phyloP scores from a whole-genome alignment of 2,329 filamentous ascomycete genomes.

The Cryphonectria parasitica region DNA sequence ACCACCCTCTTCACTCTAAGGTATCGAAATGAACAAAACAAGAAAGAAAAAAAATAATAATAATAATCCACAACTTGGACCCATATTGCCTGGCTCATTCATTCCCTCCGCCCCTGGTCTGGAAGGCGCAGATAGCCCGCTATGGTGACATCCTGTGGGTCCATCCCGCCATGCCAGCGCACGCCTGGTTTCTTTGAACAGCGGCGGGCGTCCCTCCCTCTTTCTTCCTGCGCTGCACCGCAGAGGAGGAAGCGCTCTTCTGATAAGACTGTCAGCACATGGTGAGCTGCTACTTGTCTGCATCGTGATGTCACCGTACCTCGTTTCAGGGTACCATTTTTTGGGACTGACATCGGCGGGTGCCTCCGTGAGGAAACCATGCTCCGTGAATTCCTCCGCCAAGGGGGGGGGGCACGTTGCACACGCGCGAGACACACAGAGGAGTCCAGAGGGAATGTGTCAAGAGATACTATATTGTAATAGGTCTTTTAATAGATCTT shows the following conservation, averaged over 20 bases:
- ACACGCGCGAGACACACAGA: neutral
- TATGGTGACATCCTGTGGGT: conserved; percentile 22
- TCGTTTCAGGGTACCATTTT: neutral
- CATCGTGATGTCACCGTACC: conserved; percentile 6
- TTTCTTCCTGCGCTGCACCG: too few relatives aligned
- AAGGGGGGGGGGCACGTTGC: neutral
- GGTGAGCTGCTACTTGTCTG: neutral
- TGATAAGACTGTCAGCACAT: conserved; percentile 4
- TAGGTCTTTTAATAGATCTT: neutral
- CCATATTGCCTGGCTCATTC: neutral
- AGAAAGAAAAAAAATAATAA: neutral
- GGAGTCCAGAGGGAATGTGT: neutral
- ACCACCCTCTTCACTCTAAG: too few relatives aligned
- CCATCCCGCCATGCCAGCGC: conserved; percentile 12
- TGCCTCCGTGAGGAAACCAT: neutral
- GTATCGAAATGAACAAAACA: too few relatives aligned
- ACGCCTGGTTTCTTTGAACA: neutral
- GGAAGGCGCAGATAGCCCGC: neutral
- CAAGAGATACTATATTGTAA: neutral
- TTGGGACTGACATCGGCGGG: neutral
- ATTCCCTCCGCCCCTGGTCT: neutral
- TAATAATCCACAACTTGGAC: neutral
- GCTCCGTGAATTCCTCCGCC: neutral
- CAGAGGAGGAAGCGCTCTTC: neutral
- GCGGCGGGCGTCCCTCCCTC: neutral